A percentile compares a stretch with the other conserved stretches of the same genome.
Conservation (phyloP, 2,329 filamentous ascomycete species). For the Colletotrichum sp. region DNA sequence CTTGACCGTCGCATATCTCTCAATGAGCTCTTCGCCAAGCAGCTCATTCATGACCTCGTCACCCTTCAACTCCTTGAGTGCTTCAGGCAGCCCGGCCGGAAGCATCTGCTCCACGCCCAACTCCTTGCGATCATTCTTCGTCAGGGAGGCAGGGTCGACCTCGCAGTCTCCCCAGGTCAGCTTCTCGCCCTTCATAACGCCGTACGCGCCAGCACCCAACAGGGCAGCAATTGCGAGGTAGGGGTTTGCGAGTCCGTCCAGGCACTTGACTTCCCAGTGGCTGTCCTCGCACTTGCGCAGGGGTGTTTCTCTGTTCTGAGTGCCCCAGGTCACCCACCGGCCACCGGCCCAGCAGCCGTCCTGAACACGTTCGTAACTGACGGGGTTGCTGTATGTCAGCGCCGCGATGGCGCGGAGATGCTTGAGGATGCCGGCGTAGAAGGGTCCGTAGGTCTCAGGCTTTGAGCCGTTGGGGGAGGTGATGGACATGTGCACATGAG, state of each 20-base stretch:
- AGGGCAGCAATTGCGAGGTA: conserved; percentile 73
- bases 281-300: conserved; percentile 69
- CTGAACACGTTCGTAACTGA: conserved; percentile 71
- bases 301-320: conserved; percentile 79
- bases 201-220: conserved; percentile 63
- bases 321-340: conserved; percentile 80
- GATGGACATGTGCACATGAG: conserved; percentile 75
- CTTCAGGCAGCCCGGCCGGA: conserved; percentile 59
- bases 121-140: conserved; percentile 47
- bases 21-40: conserved; percentile 56
- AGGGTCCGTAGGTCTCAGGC: conserved; percentile 59
- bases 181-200: conserved; percentile 45
- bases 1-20: conserved; percentile 65
- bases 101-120: conserved; percentile 60
- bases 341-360: conserved; percentile 82
- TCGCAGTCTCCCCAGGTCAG: conserved; percentile 59
- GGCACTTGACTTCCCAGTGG: conserved; percentile 79
- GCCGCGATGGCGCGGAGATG: conserved; percentile 72
- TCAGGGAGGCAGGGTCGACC: conserved; percentile 58
- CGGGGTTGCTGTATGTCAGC: conserved; percentile 69
- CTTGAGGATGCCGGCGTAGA: conserved; percentile 74
- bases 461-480: conserved; percentile 46
- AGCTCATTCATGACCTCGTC: conserved; percentile 51
- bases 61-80: conserved; percentile 53
- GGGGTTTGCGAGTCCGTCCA: conserved; percentile 82